These are phyloP conservation scores for Beauveria varroae DNA, from an alignment of 2,329 filamentous ascomycete genomes.

Conservation along the genomic window DNA sequence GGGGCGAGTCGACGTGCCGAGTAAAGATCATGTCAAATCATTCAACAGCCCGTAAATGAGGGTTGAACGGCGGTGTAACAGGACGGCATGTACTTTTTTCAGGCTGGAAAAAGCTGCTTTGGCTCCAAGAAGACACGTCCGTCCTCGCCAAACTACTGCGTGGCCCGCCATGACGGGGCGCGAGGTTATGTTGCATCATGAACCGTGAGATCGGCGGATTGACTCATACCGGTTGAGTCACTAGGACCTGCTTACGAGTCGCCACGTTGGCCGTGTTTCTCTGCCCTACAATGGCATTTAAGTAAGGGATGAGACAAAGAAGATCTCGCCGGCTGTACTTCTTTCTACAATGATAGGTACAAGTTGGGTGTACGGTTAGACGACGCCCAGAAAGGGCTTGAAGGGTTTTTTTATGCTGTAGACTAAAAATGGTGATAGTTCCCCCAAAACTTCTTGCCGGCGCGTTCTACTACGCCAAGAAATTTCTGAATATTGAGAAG, in stretches of 20 bases:
- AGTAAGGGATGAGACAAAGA: not conserved
- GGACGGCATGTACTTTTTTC: too few species aligned
- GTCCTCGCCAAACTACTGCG: not conserved
- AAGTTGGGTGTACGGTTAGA: too few species aligned
- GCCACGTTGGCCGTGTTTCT: not conserved
- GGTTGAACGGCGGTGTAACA: too few species aligned
- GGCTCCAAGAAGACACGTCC: not conserved
- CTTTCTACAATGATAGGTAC: too few species aligned
- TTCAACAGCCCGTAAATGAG: too few species aligned
- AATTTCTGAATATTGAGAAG: not conserved
- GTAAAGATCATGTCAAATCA: too few species aligned
- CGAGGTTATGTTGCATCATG: not conserved
- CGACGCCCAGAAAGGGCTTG: too few species aligned
- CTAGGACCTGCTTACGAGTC: not conserved
- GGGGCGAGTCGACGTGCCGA: too few species aligned
- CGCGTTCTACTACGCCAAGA: not conserved
- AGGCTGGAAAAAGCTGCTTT: too few species aligned
- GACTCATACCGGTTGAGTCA: slow-evolving; percentile 3
- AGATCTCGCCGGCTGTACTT: too few species aligned
- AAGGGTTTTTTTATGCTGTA: too few species aligned
- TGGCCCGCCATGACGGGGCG: not conserved
- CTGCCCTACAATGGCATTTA: not conserved
- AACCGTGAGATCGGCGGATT: not conserved
- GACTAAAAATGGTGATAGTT: too few species aligned
- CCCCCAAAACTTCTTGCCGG: not conserved